Percentiles rank a stretch among this genome's conserved stretches.
phyloP scores from a whole-genome alignment of 257 asterid genomes.

The Primulina eburnea region DNA sequence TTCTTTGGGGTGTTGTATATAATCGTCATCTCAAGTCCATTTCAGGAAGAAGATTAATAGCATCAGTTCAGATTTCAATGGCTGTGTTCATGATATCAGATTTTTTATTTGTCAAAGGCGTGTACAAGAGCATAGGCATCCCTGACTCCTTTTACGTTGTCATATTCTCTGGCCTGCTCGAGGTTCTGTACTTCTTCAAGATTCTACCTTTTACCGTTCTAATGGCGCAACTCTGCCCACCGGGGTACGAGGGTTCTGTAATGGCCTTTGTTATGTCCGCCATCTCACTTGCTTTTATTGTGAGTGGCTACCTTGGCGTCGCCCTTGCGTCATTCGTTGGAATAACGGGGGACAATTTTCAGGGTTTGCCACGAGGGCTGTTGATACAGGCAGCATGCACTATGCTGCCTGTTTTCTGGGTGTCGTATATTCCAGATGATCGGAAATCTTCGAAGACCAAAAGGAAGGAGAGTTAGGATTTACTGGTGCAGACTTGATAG shows the following conservation, averaged over 20 bases:
- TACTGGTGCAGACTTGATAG: not conserved
- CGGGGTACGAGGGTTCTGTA: conserved; percentile 91
- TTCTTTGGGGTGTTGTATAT: conserved; percentile 76
- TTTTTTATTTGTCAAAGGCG: conserved; percentile 69
- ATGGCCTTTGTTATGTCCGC: conserved; percentile 95
- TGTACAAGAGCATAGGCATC: conserved; percentile 59
- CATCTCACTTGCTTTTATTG: conserved; percentile 64
- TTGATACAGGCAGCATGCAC: conserved; percentile 77
- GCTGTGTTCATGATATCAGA: conserved; percentile 69
- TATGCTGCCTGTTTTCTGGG: conserved; percentile 63
- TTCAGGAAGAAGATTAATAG: conserved; percentile 64
- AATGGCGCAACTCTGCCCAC: conserved; percentile 87
- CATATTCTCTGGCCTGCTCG: conserved; percentile 73
- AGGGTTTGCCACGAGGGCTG: conserved; percentile 57
- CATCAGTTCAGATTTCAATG: conserved; percentile 66
- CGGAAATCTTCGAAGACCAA: conserved; percentile 33
- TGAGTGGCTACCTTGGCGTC: conserved; percentile 88
- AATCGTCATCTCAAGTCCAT: conserved; percentile 59
- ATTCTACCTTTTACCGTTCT: conserved; percentile 72
- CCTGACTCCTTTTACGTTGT: conserved; percentile 69
- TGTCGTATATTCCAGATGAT: conserved; percentile 59
- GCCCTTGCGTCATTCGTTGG: conserved; percentile 59
- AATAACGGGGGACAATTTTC: conserved; percentile 67
- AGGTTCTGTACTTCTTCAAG: conserved; percentile 75
- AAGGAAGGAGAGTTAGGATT: conserved; percentile 47